Conservation (phyloP, 495 filamentous ascomycete species). For the Pseudoneurospora amorphoporcata region DNA sequence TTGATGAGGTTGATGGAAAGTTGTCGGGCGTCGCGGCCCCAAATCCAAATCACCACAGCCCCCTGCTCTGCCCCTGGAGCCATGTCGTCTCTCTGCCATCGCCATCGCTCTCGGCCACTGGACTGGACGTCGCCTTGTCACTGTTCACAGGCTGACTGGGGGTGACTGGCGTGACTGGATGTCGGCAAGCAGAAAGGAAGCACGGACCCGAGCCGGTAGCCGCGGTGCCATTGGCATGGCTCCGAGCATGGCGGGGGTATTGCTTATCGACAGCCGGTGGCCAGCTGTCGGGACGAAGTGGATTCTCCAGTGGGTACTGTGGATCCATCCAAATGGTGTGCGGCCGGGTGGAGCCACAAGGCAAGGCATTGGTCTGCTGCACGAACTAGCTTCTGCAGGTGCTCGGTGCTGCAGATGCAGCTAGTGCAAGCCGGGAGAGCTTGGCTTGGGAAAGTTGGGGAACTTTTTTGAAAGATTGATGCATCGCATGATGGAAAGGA, state of each 20-base stretch:
- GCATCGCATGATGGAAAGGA: background rate
- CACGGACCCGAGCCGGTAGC: background rate
- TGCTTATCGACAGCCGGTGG: background rate
- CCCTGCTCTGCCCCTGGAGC: background rate
- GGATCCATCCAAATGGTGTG: background rate
- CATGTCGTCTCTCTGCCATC: background rate
- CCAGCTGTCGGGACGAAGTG: background rate
- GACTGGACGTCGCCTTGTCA: too few relatives aligned
- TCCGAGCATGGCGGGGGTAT: background rate
- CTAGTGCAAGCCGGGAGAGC: background rate
- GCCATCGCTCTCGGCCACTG: too few relatives aligned
- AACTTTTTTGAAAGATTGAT: background rate
- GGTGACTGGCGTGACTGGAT: background rate
- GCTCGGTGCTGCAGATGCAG: background rate
- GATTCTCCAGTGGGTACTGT: background rate
- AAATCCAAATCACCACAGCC: background rate
- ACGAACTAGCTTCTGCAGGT: background rate
- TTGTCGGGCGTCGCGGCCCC: background rate
- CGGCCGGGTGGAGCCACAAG: background rate
- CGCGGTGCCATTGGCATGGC: background rate
- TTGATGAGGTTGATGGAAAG: background rate
- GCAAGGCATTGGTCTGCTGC: background rate
- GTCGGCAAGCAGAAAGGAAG: background rate
- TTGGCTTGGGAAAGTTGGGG: background rate
- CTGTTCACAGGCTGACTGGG: too few relatives aligned